Conservation (phyloP, 1,284 basidiomycete genomes). For the Marasmius tenuissimus region DNA sequence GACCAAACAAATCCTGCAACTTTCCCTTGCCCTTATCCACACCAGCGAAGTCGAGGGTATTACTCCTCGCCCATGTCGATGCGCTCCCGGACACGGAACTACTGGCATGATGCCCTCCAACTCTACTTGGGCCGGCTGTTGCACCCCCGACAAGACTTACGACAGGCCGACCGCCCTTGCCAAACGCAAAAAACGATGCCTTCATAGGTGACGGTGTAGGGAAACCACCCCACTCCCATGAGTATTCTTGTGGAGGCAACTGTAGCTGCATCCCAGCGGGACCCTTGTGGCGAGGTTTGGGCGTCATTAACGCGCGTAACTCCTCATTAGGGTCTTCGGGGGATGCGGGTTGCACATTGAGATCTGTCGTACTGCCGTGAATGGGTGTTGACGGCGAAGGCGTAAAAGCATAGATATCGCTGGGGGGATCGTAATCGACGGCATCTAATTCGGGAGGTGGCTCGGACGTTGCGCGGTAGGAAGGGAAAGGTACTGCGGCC, state of each 20-base stretch:
- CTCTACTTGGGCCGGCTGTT: conserved; percentile 9
- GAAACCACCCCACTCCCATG: conserved; percentile 86
- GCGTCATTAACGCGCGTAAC: conserved; percentile 8
- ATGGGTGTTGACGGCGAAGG: conserved; percentile 18
- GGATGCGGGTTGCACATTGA: conserved; percentile 15
- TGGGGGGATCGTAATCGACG: conserved; percentile 13
- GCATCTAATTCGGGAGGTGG: conserved; percentile 45
- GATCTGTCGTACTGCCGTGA: conserved; percentile 14
- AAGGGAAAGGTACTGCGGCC: conserved; percentile 31
- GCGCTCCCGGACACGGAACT: not conserved
- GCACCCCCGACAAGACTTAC: conserved; percentile 19
- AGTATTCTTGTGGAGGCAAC: conserved; percentile 54
- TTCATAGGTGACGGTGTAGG: conserved; percentile 75
- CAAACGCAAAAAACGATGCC: conserved; percentile 38
- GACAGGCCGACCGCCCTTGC: conserved; percentile 31
- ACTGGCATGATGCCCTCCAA: not conserved
- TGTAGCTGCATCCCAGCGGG: conserved; percentile 18
- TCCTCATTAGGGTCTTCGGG: conserved; percentile 14
- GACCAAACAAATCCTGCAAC: conserved; percentile 18
- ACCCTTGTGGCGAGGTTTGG: conserved; percentile 7
- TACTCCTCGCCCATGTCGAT: conserved; percentile 4
- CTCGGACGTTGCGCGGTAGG: conserved; percentile 55
- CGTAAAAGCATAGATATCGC: conserved; percentile 14
- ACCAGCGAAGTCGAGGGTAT: not conserved
- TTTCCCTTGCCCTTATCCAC: conserved; percentile 17